Base-by-base conservation (phyloP, 495 filamentous ascomycete genomes). In the Daldinia childiae region DNA sequence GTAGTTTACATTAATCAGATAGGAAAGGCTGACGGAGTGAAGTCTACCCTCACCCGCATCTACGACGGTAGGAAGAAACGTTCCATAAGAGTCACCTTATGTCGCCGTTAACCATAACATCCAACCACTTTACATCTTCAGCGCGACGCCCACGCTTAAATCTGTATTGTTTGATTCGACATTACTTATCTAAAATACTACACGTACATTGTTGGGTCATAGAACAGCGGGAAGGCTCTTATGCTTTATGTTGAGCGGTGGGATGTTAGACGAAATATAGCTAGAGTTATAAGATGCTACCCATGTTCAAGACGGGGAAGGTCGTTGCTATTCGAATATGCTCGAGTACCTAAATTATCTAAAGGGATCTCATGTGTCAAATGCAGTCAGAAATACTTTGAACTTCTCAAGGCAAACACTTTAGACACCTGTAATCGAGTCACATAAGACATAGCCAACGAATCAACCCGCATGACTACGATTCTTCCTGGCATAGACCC, bases 151-250 rank as follows among this genome's bases (percentile, higher is more conserved):
- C 9, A 24, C 43, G 8, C 21, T 48, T 19, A 27, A 15, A 52
- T 52, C 24, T 11, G 5, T 3, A 52, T n/a, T 15, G 12, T 14
- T 0, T 34, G 11, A 41, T 58, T 32, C 14, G n/a, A 52, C 15
- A 32, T 59, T 12, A 51, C 55, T 59, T 30, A 66, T 59, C 19
- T 64, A 21, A 2, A 52, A 66, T 50, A 50, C 64, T 32, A 29
- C 32, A 32, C 9, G 14, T 41, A 39, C 12, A 50, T 6, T 29
- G 14, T 3, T 32, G 19, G 41, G 29, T 17, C 0, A 38, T 21
- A 19, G 24, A n/a, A 12, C 1, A n/a, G 21, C 6, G 19, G 34
- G 21, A 38, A 60, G 6, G 17, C 21, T 52, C 24, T 21, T 38
- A 26, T 38, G 30, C 7, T 21, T 29, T 29, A 26, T 6, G 11